A percentile compares a stretch with the other conserved stretches of the same genome.
phyloP scores from a whole-genome alignment of 2,329 filamentous ascomycete species.

The Neurospora crassa region DNA sequence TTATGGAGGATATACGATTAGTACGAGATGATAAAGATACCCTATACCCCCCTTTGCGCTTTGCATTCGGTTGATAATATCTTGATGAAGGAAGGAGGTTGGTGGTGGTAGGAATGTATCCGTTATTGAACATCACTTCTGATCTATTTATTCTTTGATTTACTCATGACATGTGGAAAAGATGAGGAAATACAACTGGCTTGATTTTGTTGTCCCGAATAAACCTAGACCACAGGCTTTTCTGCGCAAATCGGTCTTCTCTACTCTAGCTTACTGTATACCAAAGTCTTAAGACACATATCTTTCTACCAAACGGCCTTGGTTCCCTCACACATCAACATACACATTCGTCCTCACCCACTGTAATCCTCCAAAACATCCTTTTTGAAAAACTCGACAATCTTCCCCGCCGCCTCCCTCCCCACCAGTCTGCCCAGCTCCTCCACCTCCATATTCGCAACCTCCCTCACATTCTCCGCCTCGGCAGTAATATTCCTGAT shows the following conservation, averaged over 20 bases:
- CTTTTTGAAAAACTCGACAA: conserved; percentile 70
- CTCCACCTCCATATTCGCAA: conserved; percentile 74
- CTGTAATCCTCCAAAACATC: conserved; percentile 42
- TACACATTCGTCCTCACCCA: background rate
- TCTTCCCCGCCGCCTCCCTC: conserved; percentile 63
- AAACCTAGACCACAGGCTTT: background rate
- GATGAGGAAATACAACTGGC: background rate
- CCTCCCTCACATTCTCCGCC: conserved; percentile 65
- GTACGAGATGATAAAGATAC: background rate
- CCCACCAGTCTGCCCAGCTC: conserved; percentile 70
- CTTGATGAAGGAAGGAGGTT: background rate
- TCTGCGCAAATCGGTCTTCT: background rate
- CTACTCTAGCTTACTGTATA: background rate
- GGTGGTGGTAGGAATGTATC: background rate
- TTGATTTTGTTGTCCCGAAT: background rate
- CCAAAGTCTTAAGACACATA: background rate
- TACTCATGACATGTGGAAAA: background rate
- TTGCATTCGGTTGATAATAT: background rate
- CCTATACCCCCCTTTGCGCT: background rate
- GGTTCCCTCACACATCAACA: background rate
- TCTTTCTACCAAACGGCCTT: background rate
- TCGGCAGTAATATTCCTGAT: conserved; percentile 62
- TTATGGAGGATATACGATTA: background rate
- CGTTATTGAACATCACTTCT: background rate
- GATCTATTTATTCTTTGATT: background rate